A percentile compares a stretch with the other conserved stretches of the same genome.
These are phyloP conservation scores for Solanum pinnatisectum DNA, from an alignment of 257 asterid species.

Conservation along the genomic window DNA sequence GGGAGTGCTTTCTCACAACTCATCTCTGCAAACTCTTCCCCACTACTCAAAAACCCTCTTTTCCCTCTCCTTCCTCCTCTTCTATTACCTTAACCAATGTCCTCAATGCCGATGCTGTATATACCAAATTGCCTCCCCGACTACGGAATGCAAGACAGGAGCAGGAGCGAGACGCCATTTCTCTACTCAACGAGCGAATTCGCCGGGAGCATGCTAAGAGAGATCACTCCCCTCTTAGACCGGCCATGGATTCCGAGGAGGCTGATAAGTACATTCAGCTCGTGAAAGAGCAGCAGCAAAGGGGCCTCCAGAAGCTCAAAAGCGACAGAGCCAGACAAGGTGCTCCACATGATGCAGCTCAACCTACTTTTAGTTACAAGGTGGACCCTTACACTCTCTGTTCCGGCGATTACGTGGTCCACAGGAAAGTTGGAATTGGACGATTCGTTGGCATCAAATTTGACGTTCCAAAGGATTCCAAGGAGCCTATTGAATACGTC, in stretches of 20 bases:
- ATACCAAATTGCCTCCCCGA: slow-evolving; percentile 12
- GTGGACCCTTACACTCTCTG: slow-evolving; percentile 84
- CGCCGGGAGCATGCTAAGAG: slow-evolving; percentile 69
- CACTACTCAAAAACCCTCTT: neutral
- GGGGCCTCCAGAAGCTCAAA: slow-evolving; percentile 84
- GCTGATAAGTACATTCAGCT: slow-evolving; percentile 78
- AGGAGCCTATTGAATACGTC: slow-evolving; percentile 67
- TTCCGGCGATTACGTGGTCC: slow-evolving; percentile 84
- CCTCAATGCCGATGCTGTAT: slow-evolving; percentile 1
- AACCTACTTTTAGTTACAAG: slow-evolving; percentile 35
- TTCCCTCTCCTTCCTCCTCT: neutral
- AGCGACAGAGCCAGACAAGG: slow-evolving; percentile 22
- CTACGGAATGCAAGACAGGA: slow-evolving; percentile 16
- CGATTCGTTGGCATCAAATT: slow-evolving; percentile 66
- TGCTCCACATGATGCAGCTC: slow-evolving; percentile 12
- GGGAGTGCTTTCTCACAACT: neutral
- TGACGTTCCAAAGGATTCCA: slow-evolving; percentile 48
- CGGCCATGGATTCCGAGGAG: slow-evolving; percentile 57
- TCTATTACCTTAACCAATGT: neutral
- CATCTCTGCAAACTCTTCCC: neutral
- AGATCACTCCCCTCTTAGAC: slow-evolving; percentile 36
- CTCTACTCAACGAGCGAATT: slow-evolving; percentile 59
- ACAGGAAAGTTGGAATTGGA: slow-evolving; percentile 84
- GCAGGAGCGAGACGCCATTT: slow-evolving; percentile 44
- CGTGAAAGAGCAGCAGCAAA: slow-evolving; percentile 87